Base-by-base conservation (phyloP, 345 rosid species). In the Adansonia digitata region DNA sequence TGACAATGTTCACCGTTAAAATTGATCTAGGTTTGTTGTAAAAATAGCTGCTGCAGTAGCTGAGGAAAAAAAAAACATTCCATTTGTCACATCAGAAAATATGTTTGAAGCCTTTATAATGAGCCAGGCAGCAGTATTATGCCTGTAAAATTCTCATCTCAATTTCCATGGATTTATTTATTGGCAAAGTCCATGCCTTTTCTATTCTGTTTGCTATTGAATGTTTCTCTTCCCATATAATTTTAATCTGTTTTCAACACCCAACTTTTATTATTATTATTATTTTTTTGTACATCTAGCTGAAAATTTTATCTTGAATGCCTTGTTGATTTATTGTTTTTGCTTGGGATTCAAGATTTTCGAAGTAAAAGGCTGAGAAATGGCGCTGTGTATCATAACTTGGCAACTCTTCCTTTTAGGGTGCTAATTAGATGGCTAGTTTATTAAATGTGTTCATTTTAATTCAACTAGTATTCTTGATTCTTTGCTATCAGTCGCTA, bases 71-170 rank as follows among this genome's bases (percentile, higher is more conserved):
- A 94, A 97, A 73, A 82, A 70, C 70, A 80, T 94, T 79, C 97
- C 97, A 39, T 94, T 94, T 84, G 83, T 92, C 81, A 90, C 98
- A 0, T 97, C 98, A 45, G 97, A 94, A 85, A 94, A 94, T 87
- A 92, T 91, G 86, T 92, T 94, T 81, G 98, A 94, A 84, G 98
- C 98, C n/a, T n/a, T n/a, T n/a, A n/a, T n/a, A 94, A 94, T 81
- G 98, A 94, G 86, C 98, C 97, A 24, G 98, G 98, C 76, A 94
- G 98, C 90, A 94, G 97, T 83, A 94, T 92, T 71, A 94, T 94
- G 98, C 98, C 98, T 48, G 98, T 94, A 90, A 76, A 78, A 24
- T 72, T 70, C 34, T 82, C n/a, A 20, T 66, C 31, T 48, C 45
- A 56, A 2, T 73, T 65, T 71, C 53, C 42, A 40, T 40, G n/a